Base-by-base conservation (phyloP, 2,329 filamentous ascomycete species). In the Arthrobotrys entomopaga region DNA sequence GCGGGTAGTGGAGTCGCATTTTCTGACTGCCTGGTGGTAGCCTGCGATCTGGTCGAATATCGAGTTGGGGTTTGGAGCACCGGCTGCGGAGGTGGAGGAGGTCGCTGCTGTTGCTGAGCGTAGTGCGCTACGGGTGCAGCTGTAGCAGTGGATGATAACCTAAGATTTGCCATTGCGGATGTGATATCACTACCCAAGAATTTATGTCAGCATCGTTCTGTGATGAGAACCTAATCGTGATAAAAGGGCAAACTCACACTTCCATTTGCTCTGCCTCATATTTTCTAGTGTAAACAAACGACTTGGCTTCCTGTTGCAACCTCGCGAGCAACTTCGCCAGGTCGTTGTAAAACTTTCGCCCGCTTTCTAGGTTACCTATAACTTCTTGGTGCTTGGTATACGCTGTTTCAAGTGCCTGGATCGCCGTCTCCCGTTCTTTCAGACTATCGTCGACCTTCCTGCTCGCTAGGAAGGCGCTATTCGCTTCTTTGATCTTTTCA, bases 381-480 rank as follows among this genome's bases (percentile, higher is more conserved):
- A 98, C 92, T 81, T 99, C 94, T 82, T 97, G 97, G 84, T 98
- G 98, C 82, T 94, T 96, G 81, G 93, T 89, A 80, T 96, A 98
- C 0, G 92, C 94, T 76, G 91, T 93, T 81, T 98, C 94, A 8
- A 99, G 84, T 75, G 87, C 88, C 81, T 99, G 95, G 56, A 99
- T 83, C 0, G 92, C 93, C 77, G 90, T 87, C 80, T 98, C 94
- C 13, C 95, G 88, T 79, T 96, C 93, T 73, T 85, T 86, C 1
- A 85, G 87, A 4, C 87, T 87, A 0, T 86, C 85, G 77, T 92
- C 91, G 2, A 89, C 88, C 43, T 85, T 86, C 61, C 89, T 87
- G 77, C 91, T 91, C 19, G 86, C 84, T 75, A 91, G 87, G 78
- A 98, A 97, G 16, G 90, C 89, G 13, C 87, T 86, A 80, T 96